Evolutionary conservation across 2,329 filamentous ascomycete species (phyloP).

Genomic region (Penicillium sp.): DNA sequence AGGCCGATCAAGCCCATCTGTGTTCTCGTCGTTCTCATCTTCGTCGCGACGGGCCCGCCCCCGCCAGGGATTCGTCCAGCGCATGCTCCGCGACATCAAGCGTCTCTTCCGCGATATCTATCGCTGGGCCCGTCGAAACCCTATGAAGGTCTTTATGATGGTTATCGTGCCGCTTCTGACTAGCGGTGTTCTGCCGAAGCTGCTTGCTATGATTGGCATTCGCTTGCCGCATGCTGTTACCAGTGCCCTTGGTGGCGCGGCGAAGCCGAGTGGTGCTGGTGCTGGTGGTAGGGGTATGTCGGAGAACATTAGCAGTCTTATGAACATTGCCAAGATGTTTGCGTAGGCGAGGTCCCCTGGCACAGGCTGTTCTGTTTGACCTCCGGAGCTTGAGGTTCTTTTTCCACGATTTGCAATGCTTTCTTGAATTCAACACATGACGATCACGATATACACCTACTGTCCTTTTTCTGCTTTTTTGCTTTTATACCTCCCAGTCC

Average conservation of each 20-base stretch:
- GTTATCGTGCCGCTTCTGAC: slow-evolving; percentile 85
- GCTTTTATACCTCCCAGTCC: slow-evolving; percentile 4
- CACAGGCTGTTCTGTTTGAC: neutral
- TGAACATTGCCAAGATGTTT: slow-evolving; percentile 42
- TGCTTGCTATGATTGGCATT: slow-evolving; percentile 77
- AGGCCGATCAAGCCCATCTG: slow-evolving; percentile 44
- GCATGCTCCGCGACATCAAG: slow-evolving; percentile 72
- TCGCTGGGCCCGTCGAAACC: slow-evolving; percentile 78
- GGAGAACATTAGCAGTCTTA: slow-evolving; percentile 33
- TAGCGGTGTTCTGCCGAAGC: slow-evolving; percentile 74
- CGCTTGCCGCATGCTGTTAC: slow-evolving; percentile 64
- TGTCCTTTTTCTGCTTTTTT: slow-evolving; percentile 5
- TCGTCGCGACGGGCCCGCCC: slow-evolving; percentile 78
- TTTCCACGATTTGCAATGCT: slow-evolving; percentile 2
- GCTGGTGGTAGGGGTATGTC: slow-evolving; percentile 31
- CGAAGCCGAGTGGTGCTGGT: slow-evolving; percentile 14
- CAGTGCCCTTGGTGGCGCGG: slow-evolving; percentile 38
- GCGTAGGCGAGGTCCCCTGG: slow-evolving; percentile 19
- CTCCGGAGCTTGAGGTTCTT: neutral
- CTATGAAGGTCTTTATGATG: slow-evolving; percentile 81
- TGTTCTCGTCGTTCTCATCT: slow-evolving; percentile 60
- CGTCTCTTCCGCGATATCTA: slow-evolving; percentile 77
- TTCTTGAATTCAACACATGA: slow-evolving; percentile 10
- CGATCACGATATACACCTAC: slow-evolving; percentile 24
- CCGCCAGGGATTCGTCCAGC: slow-evolving; percentile 73